A percentile compares a stretch with the other conserved stretches of the same genome.
Evolutionary conservation across 2,329 filamentous ascomycete genomes (phyloP).

Genomic region (Calonectria pauciramosa): DNA sequence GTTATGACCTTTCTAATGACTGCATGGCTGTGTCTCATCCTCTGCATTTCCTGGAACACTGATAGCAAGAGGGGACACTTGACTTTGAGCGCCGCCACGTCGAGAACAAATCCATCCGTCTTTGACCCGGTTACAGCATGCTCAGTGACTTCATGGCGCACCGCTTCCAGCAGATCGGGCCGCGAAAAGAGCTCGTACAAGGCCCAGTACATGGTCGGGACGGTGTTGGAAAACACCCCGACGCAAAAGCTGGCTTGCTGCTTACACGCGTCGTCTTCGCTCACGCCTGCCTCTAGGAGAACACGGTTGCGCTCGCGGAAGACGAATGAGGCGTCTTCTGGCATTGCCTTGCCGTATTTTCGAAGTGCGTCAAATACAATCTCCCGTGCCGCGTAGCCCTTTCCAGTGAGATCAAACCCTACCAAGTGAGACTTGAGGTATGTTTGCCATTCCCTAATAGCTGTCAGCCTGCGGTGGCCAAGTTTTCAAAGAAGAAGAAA

Average conservation of each 20-base stretch:
- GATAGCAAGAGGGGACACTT: slow-evolving; percentile 33
- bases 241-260: slow-evolving; percentile 34
- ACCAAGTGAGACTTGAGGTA: slow-evolving; percentile 32
- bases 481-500: too few species aligned
- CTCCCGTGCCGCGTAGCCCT: slow-evolving; percentile 34
- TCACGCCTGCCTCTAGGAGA: slow-evolving; percentile 29
- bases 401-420: slow-evolving; percentile 24
- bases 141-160: slow-evolving; percentile 20
- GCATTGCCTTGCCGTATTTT: slow-evolving; percentile 31
- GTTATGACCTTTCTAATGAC: slow-evolving; percentile 44
- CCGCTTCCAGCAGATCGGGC: slow-evolving; percentile 22
- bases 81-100: slow-evolving; percentile 34
- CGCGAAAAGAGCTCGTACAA: slow-evolving; percentile 37
- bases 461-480: neutral
- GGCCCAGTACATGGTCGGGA: slow-evolving; percentile 33
- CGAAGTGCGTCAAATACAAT: slow-evolving; percentile 34
- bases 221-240: slow-evolving; percentile 34
- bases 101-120: slow-evolving; percentile 13
- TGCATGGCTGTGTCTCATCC: slow-evolving; percentile 29
- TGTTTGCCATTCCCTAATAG: slow-evolving; percentile 31
- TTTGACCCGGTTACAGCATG: slow-evolving; percentile 21
- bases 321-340: slow-evolving; percentile 30
- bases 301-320: slow-evolving; percentile 18
- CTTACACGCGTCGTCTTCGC: slow-evolving; percentile 32
- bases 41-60: slow-evolving; percentile 29